These are phyloP conservation scores for Psilocybe tampanensis DNA, from an alignment of 768 basidiomycete species.

Conservation along the genomic window DNA sequence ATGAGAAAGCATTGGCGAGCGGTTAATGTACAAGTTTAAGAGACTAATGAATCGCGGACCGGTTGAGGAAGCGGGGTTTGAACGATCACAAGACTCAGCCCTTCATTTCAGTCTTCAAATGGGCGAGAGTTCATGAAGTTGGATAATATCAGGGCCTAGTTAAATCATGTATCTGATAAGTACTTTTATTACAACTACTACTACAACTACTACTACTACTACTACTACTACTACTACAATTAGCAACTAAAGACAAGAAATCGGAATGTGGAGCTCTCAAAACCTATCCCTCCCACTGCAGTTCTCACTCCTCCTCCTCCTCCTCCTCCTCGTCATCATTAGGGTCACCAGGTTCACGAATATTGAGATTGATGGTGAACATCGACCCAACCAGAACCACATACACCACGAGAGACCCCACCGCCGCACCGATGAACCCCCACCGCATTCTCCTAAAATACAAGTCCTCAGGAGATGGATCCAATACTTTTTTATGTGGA, in stretches of 20 bases:
- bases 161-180: too few relatives aligned
- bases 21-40: background rate
- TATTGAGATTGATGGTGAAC: slow-evolving; percentile 10
- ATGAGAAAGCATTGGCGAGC: background rate
- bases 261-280: background rate
- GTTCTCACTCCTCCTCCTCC: background rate
- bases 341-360: too few relatives aligned
- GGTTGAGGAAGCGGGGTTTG: background rate
- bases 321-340: slow-evolving; percentile 2
- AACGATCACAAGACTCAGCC: too few relatives aligned
- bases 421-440: slow-evolving; percentile 51
- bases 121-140: too few relatives aligned
- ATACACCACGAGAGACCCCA: slow-evolving; percentile 45
- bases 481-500: slow-evolving; percentile 7
- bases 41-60: background rate
- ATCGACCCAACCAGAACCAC: slow-evolving; percentile 28
- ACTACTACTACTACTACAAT: background rate
- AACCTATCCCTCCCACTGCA: background rate
- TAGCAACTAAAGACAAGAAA: background rate
- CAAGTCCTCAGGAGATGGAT: slow-evolving; percentile 43
- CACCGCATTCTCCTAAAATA: slow-evolving; percentile 52
- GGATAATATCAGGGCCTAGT: too few relatives aligned
- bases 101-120: too few relatives aligned
- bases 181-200: too few relatives aligned
- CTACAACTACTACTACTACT: too few relatives aligned